Base-by-base conservation (phyloP, 495 filamentous ascomycete genomes). In the Penicillium flavigenum region DNA sequence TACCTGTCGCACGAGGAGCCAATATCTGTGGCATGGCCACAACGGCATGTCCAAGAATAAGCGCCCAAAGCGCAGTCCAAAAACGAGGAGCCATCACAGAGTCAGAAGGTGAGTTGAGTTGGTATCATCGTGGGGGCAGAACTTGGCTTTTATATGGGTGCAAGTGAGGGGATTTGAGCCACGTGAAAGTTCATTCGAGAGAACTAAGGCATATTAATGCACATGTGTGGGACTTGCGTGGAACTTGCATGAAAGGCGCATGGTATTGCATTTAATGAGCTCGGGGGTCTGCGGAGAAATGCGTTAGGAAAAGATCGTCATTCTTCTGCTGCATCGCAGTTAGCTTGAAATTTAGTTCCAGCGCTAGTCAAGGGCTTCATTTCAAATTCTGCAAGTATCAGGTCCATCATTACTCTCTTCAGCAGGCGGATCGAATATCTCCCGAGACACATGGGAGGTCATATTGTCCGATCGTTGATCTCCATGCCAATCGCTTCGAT, bases 61-160 rank as follows among this genome's bases (percentile, higher is more conserved):
- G 56, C 54, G 67, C 67, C 24, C 62, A 66, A 3, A 70, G 65
- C 59, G 65, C 59, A 59, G 59, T 59, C 56, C 58, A 68, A 43
- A 65, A 51, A 20, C 48, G 58, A 53, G 57, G 57, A 51, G 67
- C 57, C 62, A 70, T 67, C 42, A 22, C 14, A 11, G 54, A 46
- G 10, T 45, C 26, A 54, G 26, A 50, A 48, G 32, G 19, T 24
- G 44, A 17, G 20, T 27, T 26, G 31, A 22, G 19, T 38, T 32
- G 9, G 17, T 17, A 34, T 34, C 24, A 26, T 32, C 39, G 14
- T 8, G 14, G 9, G 39, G 46, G 22, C 26, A 17, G 27, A 19
- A 26, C 10, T 0, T 20, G 9, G n/a, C 24, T 34, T 57, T 54
- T 43, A 42, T 49, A 58, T 20, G 2, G 16, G 5, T 31, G 19